Conservation (phyloP, 805 yeast genomes). For the Candida argentea region DNA sequence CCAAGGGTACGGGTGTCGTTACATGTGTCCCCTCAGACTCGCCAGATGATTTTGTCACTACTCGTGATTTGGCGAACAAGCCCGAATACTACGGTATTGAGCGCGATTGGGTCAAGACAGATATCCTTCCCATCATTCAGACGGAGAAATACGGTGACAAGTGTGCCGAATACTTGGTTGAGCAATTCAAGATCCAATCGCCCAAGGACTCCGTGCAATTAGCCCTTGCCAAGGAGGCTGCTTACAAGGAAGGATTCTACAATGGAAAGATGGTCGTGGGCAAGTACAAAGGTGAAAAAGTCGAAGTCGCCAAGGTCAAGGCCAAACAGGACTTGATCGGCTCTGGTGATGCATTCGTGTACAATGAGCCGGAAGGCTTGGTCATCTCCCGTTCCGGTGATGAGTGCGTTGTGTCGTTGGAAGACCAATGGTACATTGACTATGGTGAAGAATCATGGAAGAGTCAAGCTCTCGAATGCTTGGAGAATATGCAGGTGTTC, state of each 20-base stretch:
- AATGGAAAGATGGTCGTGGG: slow-evolving; percentile 78
- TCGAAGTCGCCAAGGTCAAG: slow-evolving; percentile 83
- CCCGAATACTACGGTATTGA: slow-evolving; percentile 84
- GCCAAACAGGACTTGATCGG: slow-evolving; percentile 75
- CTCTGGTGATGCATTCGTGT: slow-evolving; percentile 72
- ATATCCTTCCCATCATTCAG: slow-evolving; percentile 60
- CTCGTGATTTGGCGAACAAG: slow-evolving; percentile 74
- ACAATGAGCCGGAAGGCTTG: slow-evolving; percentile 86
- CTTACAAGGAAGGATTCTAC: slow-evolving; percentile 95
- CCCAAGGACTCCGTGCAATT: slow-evolving; percentile 85
- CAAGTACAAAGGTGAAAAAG: slow-evolving; percentile 77
- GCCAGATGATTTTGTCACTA: slow-evolving; percentile 91
- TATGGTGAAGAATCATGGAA: slow-evolving; percentile 95
- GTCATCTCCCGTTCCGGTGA: slow-evolving; percentile 96
- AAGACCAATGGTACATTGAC: slow-evolving; percentile 97
- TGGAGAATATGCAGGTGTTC: slow-evolving; percentile 67
- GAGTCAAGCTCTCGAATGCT: slow-evolving; percentile 66
- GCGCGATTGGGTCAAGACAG: slow-evolving; percentile 75
- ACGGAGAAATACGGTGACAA: slow-evolving; percentile 84
- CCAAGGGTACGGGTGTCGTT: slow-evolving; percentile 98
- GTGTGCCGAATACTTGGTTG: slow-evolving; percentile 76
- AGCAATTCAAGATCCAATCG: slow-evolving; percentile 83
- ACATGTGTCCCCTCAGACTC: slow-evolving; percentile 99
- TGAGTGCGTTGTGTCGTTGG: slow-evolving; percentile 90
- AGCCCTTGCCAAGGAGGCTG: slow-evolving; percentile 86